Percentiles rank a stretch among this genome's conserved stretches.
These are phyloP conservation scores for Talaromyces sp. DNA, from an alignment of 2,329 filamentous ascomycete genomes.

Conservation along the genomic window DNA sequence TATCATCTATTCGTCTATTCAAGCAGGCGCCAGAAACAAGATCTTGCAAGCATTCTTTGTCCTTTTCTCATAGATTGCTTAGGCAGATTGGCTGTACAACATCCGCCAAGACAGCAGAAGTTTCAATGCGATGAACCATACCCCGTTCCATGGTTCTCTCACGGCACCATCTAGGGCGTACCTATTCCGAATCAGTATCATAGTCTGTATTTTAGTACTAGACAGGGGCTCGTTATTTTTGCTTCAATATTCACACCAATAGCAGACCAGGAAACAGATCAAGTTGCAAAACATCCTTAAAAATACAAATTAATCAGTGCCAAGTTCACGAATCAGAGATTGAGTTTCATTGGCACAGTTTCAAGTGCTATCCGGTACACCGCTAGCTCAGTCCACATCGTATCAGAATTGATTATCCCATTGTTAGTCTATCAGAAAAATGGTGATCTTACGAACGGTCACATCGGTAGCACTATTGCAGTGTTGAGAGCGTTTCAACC, in stretches of 20 bases:
- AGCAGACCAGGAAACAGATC: background rate
- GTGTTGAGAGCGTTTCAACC: background rate
- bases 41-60: background rate
- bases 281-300: background rate
- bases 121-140: conserved; percentile 1
- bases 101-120: background rate
- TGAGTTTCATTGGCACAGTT: background rate
- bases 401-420: background rate
- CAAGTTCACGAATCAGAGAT: background rate
- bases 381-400: background rate
- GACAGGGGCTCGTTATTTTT: background rate
- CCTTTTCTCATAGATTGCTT: too few relatives aligned
- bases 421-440: background rate
- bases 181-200: background rate
- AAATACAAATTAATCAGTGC: background rate
- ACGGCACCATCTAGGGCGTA: conserved; percentile 1
- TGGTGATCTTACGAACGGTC: background rate
- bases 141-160: conserved; percentile 7
- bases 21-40: background rate
- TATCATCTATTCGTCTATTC: background rate
- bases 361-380: background rate
- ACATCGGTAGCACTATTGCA: background rate
- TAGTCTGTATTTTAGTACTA: too few relatives aligned
- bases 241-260: background rate
- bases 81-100: background rate